A percentile compares a stretch with the other conserved stretches of the same genome.
Evolutionary conservation across 495 filamentous ascomycete genomes (phyloP).

Genomic region (Usnea hakonensis): DNA sequence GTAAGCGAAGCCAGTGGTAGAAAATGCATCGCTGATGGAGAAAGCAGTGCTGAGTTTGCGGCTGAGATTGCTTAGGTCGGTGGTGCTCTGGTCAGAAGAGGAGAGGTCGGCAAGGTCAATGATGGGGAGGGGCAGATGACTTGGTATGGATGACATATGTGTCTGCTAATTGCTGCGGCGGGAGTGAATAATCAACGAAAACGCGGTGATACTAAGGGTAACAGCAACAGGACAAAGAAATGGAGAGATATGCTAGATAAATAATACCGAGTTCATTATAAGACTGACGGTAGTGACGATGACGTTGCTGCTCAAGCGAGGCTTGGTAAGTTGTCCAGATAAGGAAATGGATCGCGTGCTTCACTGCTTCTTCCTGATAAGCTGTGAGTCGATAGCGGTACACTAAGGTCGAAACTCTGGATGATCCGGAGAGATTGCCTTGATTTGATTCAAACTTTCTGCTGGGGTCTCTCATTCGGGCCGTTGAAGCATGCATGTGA

Average conservation of each 20-base stretch:
- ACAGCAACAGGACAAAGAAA: too few species aligned
- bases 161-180: too few species aligned
- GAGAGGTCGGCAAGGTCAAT: constrained; percentile 34
- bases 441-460: background rate
- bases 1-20: constrained; percentile 42
- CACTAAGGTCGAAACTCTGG: background rate
- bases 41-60: constrained; percentile 25
- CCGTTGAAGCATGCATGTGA: background rate
- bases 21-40: constrained; percentile 35
- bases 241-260: background rate
- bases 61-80: constrained; percentile 19
- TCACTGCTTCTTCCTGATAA: background rate
- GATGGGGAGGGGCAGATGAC: constrained; percentile 28
- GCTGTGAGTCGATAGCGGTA: background rate
- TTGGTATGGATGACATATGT: too few species aligned
- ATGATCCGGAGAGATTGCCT: background rate
- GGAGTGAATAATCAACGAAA: too few species aligned
- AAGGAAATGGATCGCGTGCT: background rate
- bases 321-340: background rate
- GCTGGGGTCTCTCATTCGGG: background rate
- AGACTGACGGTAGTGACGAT: background rate
- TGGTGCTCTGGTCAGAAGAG: constrained; percentile 12
- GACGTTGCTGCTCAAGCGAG: background rate
- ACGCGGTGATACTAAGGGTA: too few species aligned
- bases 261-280: background rate